Conservation (phyloP, 805 yeast genomes). For the Candida pini region DNA sequence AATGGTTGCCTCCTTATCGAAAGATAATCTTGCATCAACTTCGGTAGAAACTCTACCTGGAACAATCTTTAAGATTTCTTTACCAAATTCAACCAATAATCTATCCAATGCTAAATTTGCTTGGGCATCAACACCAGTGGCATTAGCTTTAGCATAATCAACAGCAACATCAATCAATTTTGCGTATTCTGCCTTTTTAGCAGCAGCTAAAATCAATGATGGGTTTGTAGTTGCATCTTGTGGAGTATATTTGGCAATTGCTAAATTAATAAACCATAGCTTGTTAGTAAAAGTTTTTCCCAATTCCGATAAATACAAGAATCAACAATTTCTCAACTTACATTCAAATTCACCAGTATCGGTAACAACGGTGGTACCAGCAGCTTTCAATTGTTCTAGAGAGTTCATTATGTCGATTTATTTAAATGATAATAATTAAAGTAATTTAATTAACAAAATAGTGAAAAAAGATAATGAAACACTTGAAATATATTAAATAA, state of each 20-base stretch:
- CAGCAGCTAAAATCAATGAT: slow-evolving; percentile 91
- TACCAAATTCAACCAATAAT: slow-evolving; percentile 93
- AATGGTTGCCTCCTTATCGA: slow-evolving; percentile 90
- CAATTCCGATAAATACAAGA: background rate
- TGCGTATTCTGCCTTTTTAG: slow-evolving; percentile 86
- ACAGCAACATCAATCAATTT: slow-evolving; percentile 87
- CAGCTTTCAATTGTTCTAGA: slow-evolving; percentile 85
- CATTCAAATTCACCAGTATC: slow-evolving; percentile 98
- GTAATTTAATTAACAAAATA: too few species aligned
- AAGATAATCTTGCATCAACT: slow-evolving; percentile 97
- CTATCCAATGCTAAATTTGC: slow-evolving; percentile 84
- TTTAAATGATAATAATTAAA: too few species aligned
- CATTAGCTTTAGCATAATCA: slow-evolving; percentile 69
- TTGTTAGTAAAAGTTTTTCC: background rate
- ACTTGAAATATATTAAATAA: too few species aligned
- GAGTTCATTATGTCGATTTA: slow-evolving; percentile 41
- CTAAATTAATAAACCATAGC: slow-evolving; percentile 7
- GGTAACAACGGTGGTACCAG: slow-evolving; percentile 96
- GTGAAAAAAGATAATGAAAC: too few species aligned
- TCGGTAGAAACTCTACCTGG: slow-evolving; percentile 99
- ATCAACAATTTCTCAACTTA: slow-evolving; percentile 19
- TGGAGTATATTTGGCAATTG: slow-evolving; percentile 95
- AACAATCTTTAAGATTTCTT: slow-evolving; percentile 84
- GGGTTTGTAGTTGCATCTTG: slow-evolving; percentile 99
- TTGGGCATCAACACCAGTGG: slow-evolving; percentile 54